phyloP scores from a whole-genome alignment of 345 rosid genomes.

The Rhodamnia rubescens region DNA sequence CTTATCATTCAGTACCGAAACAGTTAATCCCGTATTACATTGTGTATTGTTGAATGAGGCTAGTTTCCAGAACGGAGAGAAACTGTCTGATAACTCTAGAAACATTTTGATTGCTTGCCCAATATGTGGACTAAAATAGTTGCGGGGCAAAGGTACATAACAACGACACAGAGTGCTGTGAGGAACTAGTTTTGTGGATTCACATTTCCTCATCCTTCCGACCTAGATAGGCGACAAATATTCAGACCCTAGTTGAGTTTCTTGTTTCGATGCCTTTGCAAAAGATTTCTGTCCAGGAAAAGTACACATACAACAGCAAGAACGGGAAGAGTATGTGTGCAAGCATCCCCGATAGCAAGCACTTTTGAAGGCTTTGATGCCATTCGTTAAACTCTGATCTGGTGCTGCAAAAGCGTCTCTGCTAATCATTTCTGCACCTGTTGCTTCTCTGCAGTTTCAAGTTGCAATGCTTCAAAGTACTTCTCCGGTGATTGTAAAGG shows the following conservation, averaged over 20 bases:
- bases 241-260: neutral
- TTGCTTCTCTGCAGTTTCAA: neutral
- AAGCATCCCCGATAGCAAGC: neutral
- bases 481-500: conserved; percentile 35
- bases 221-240: neutral
- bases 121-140: neutral
- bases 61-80: neutral
- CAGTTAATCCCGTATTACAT: neutral
- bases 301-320: neutral
- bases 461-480: conserved; percentile 36
- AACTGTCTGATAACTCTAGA: neutral
- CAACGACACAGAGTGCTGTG: neutral
- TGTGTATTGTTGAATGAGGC: neutral
- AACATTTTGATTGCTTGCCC: neutral
- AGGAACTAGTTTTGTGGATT: neutral
- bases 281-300: neutral
- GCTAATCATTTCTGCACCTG: neutral
- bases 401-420: neutral
- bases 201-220: neutral
- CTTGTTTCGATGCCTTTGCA: neutral
- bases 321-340: neutral
- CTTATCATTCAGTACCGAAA: neutral
- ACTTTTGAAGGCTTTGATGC: neutral
- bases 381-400: neutral
- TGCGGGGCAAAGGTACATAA: too few relatives aligned